Percentiles rank a stretch among this genome's conserved stretches.
Conservation (phyloP, 768 basidiomycete genomes). For the Chlorophyllum brunneum region DNA sequence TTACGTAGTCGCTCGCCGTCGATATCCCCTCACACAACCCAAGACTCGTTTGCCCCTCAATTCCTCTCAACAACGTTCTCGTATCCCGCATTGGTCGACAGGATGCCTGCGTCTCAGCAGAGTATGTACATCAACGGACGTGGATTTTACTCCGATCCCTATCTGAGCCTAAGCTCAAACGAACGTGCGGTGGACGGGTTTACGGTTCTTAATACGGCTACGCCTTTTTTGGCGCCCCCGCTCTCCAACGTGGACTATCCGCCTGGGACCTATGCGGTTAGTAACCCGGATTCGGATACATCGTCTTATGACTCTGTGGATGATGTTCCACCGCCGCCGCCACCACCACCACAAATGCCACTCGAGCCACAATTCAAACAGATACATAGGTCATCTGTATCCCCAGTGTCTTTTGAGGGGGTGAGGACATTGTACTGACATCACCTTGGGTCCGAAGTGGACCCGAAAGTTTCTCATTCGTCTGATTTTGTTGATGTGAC, state of each 20-base stretch:
- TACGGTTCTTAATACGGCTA: neutral
- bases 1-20: slow-evolving; percentile 27
- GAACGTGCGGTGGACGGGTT: slow-evolving; percentile 8
- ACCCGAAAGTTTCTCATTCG: neutral
- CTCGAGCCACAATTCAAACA: neutral
- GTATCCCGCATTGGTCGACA: slow-evolving; percentile 13
- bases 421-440: slow-evolving; percentile 7
- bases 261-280: slow-evolving; percentile 16
- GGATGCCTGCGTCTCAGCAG: slow-evolving; percentile 21
- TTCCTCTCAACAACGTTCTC: neutral
- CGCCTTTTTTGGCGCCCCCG: neutral
- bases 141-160: slow-evolving; percentile 14
- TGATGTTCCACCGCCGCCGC: neutral
- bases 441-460: neutral
- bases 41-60: slow-evolving; percentile 17
- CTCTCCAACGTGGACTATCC: slow-evolving; percentile 12
- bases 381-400: neutral
- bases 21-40: slow-evolving; percentile 29
- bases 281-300: slow-evolving; percentile 18
- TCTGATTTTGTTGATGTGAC: neutral
- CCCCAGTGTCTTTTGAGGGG: slow-evolving; percentile 4
- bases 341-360: neutral
- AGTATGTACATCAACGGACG: slow-evolving; percentile 24
- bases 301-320: slow-evolving; percentile 11
- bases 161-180: slow-evolving; percentile 18